Percentiles rank a stretch among this genome's conserved stretches.
phyloP scores from a whole-genome alignment of 768 basidiomycete species.

The Leccinum sublutescens region DNA sequence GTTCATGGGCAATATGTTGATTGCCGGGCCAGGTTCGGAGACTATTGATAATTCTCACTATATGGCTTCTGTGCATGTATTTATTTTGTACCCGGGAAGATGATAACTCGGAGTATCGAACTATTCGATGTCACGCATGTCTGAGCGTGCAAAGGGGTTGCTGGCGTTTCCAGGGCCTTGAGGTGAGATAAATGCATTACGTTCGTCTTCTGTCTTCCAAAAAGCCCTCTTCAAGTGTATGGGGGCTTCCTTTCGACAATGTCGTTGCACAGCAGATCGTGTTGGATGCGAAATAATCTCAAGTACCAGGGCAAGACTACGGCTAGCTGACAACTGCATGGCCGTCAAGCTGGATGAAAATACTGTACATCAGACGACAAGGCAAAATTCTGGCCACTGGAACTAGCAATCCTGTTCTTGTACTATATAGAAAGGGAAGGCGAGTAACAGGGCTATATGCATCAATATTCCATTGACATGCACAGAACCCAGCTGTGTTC shows the following conservation, averaged over 20 bases:
- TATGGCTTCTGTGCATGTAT: background rate
- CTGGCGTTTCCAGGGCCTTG: background rate
- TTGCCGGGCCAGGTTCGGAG: slow-evolving; percentile 22
- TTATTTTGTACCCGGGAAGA: slow-evolving; percentile 4
- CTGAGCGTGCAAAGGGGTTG: background rate
- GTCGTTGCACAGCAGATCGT: background rate
- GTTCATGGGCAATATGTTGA: slow-evolving; percentile 4
- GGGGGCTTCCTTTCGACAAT: too few species aligned
- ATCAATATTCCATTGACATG: background rate
- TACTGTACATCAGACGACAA: background rate
- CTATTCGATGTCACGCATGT: background rate
- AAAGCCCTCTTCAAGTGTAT: too few species aligned
- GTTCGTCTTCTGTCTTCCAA: background rate
- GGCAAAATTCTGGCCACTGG: background rate
- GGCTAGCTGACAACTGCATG: background rate
- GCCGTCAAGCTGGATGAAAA: background rate
- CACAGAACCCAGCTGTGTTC: background rate
- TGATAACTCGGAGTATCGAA: background rate
- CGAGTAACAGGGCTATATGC: background rate
- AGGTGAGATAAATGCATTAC: background rate
- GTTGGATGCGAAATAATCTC: background rate
- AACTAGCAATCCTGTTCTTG: background rate
- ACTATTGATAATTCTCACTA: slow-evolving; percentile 13
- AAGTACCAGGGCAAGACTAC: background rate
- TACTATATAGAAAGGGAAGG: background rate